Conservation (phyloP, 2,329 filamentous ascomycete species). For the Bipolaris cookei region DNA sequence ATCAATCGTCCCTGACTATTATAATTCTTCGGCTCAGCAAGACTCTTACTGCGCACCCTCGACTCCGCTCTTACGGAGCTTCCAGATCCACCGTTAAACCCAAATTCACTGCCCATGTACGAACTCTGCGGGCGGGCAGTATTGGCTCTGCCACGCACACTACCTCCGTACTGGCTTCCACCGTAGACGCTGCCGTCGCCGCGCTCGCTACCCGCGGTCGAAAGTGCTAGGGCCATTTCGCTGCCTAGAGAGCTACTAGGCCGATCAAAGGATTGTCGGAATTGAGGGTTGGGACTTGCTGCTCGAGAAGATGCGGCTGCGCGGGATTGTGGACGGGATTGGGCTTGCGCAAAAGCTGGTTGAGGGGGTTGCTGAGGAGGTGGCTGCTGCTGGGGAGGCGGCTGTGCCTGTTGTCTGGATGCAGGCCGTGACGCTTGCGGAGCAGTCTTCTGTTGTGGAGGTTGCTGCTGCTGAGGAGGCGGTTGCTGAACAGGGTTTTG, state of each 20-base stretch:
- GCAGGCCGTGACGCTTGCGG: not conserved
- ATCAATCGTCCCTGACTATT: constrained; percentile 87
- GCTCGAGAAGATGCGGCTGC: constrained; percentile 50
- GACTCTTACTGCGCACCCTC: constrained; percentile 75
- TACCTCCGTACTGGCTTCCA: constrained; percentile 46
- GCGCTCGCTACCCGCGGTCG: constrained; percentile 48
- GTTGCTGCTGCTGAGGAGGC: constrained; percentile 35
- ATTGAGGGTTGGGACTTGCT: constrained; percentile 61
- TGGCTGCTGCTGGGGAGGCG: not conserved
- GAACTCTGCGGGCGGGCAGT: constrained; percentile 52
- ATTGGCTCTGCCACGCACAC: constrained; percentile 43
- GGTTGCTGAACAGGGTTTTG: not conserved
- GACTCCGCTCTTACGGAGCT: constrained; percentile 48
- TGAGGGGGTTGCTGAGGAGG: constrained; percentile 43
- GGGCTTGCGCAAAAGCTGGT: constrained; percentile 31
- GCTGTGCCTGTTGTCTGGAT: not conserved
- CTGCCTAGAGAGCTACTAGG: constrained; percentile 54
- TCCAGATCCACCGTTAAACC: constrained; percentile 30
- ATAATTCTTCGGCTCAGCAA: constrained; percentile 84
- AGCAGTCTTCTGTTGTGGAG: constrained; percentile 44
- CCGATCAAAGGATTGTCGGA: constrained; percentile 55
- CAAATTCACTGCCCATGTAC: constrained; percentile 50
- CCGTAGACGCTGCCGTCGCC: constrained; percentile 51
- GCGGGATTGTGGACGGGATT: constrained; percentile 40
- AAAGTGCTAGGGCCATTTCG: constrained; percentile 56